A percentile compares a stretch with the other conserved stretches of the same genome.
Conservation (phyloP, 495 filamentous ascomycete genomes). For the Hypoxylon perforatum region DNA sequence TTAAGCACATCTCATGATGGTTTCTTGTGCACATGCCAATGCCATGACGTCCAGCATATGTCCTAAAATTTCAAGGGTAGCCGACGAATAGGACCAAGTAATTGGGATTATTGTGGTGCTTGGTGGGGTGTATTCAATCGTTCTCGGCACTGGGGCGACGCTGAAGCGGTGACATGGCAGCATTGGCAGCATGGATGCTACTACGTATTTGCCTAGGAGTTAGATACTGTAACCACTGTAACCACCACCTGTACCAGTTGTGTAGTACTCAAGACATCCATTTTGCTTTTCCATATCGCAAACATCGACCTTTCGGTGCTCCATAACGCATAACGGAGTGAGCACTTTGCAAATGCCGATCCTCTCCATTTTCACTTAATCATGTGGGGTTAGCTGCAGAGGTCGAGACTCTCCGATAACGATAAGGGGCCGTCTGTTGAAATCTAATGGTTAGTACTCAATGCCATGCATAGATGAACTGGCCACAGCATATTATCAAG, state of each 20-base stretch:
- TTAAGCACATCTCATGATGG: constrained; percentile 14
- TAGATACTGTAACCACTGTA: too few species aligned
- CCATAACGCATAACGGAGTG: constrained; percentile 1
- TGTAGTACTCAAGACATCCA: not conserved
- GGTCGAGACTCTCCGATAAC: constrained; percentile 8
- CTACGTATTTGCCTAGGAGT: too few species aligned
- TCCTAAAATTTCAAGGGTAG: constrained; percentile 16
- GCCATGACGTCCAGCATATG: constrained; percentile 20
- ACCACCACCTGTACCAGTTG: not conserved
- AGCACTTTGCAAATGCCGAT: constrained; percentile 1
- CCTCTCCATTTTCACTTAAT: too few species aligned
- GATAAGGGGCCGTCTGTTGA: not conserved
- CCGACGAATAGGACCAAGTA: constrained; percentile 26
- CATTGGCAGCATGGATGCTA: too few species aligned
- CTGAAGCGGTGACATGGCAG: constrained; percentile 5
- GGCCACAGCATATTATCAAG: too few species aligned
- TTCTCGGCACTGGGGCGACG: constrained; percentile 15
- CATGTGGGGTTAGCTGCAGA: constrained; percentile 9
- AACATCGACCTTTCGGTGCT: too few species aligned
- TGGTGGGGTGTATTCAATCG: constrained; percentile 18
- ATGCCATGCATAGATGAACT: too few species aligned
- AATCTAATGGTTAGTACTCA: too few species aligned
- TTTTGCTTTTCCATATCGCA: not conserved
- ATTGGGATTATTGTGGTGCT: constrained; percentile 31
- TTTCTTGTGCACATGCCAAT: constrained; percentile 25